Percentiles rank a stretch among this genome's conserved stretches.
phyloP scores from a whole-genome alignment of 768 basidiomycete genomes.

The Lanmaoa rubissima region DNA sequence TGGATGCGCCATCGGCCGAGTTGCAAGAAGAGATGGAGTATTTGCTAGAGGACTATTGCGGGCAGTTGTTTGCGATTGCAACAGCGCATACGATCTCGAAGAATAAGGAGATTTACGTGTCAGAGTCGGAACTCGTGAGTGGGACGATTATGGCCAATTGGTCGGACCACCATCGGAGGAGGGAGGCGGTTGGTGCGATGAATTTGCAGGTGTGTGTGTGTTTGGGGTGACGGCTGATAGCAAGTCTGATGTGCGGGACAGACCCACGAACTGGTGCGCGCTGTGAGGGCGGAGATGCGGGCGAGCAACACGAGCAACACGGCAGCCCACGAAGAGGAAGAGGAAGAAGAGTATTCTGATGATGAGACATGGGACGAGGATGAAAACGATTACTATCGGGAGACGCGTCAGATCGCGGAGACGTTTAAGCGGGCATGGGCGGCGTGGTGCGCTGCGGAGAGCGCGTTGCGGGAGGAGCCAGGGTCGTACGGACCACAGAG shows the following conservation, averaged over 20 bases:
- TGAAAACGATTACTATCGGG: conserved; percentile 29
- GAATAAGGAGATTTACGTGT: conserved; percentile 33
- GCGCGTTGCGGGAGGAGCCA: conserved; percentile 22
- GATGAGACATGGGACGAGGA: conserved; percentile 28
- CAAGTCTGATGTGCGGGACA: conserved; percentile 17
- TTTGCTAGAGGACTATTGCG: conserved; percentile 36
- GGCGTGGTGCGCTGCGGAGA: conserved; percentile 42
- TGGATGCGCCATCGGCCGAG: conserved; percentile 24
- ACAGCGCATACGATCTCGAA: conserved; percentile 37
- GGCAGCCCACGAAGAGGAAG: conserved; percentile 19
- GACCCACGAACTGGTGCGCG: conserved; percentile 40
- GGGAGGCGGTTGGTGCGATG: conserved; percentile 42
- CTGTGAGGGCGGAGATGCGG: conserved; percentile 35
- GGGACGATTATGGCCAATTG: conserved; percentile 46
- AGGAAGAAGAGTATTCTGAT: conserved; percentile 28
- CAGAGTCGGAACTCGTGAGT: conserved; percentile 44
- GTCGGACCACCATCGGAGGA: conserved; percentile 40
- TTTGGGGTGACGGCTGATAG: background rate
- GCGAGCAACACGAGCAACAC: conserved; percentile 10
- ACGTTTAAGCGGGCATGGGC: conserved; percentile 42
- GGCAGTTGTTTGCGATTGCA: conserved; percentile 35
- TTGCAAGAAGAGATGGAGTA: conserved; percentile 38
- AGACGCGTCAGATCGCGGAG: conserved; percentile 29
- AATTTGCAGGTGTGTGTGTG: conserved; percentile 40
- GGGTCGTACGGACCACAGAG: conserved; percentile 40